Evolutionary conservation across 2,329 filamentous ascomycete genomes (phyloP).

Genomic region (Ascocoryne sarcoides): DNA sequence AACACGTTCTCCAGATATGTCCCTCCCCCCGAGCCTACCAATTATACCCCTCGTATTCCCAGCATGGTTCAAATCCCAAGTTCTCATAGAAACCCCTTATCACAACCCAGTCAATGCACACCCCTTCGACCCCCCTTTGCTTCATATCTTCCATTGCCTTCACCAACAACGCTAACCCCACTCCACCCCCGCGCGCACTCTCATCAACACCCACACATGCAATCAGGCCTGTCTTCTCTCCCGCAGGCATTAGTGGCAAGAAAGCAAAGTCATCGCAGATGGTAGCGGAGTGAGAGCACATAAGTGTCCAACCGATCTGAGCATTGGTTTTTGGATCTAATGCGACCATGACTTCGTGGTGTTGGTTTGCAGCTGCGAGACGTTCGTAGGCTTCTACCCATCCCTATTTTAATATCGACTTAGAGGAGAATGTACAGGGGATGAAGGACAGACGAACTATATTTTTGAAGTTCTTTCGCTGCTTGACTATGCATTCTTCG

Average conservation of each 20-base stretch:
- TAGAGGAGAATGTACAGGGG: too few relatives aligned
- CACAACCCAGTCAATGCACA: constrained; percentile 37
- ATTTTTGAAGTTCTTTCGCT: constrained; percentile 30
- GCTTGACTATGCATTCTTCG: constrained; percentile 1
- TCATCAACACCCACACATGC: constrained; percentile 36
- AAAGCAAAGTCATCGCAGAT: constrained; percentile 33
- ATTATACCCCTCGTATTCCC: constrained; percentile 30
- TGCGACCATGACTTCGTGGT: constrained; percentile 34
- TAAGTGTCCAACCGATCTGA: constrained; percentile 38
- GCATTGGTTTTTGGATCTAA: constrained; percentile 29
- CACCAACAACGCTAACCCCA: constrained; percentile 35
- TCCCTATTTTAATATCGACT: constrained; percentile 28
- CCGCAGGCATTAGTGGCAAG: constrained; percentile 29
- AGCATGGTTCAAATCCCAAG: constrained; percentile 33
- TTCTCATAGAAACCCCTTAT: constrained; percentile 37
- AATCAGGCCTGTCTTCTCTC: constrained; percentile 35
- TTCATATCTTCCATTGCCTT: constrained; percentile 37
- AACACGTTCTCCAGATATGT: too few relatives aligned
- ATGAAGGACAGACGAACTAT: constrained; percentile 27
- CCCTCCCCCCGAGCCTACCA: too few relatives aligned
- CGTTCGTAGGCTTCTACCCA: constrained; percentile 34
- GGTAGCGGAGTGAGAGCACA: constrained; percentile 30
- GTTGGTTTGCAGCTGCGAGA: constrained; percentile 29
- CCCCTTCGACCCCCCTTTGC: constrained; percentile 32
- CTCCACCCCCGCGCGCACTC: constrained; percentile 30